Percentiles rank a stretch among this genome's conserved stretches.
These are phyloP conservation scores for Ceraceosorus guamensis DNA, from an alignment of 1,284 basidiomycete species.

Conservation along the genomic window DNA sequence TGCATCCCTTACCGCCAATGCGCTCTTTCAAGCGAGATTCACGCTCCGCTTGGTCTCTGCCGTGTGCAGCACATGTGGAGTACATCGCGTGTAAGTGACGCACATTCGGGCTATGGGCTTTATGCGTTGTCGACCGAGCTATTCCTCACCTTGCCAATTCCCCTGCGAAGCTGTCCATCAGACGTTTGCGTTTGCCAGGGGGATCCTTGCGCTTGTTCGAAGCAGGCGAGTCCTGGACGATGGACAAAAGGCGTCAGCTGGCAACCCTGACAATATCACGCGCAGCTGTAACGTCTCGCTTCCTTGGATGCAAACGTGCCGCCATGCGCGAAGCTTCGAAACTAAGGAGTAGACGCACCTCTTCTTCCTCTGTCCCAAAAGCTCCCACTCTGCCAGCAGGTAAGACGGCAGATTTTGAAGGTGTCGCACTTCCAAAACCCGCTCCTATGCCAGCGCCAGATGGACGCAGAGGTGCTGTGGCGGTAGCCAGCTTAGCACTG, in stretches of 20 bases:
- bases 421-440: too few relatives aligned
- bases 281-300: background rate
- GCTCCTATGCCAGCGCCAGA: too few relatives aligned
- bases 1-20: slow-evolving; percentile 58
- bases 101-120: background rate
- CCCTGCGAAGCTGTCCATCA: slow-evolving; percentile 29
- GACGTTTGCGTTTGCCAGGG: slow-evolving; percentile 19
- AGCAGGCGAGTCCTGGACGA: background rate
- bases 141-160: slow-evolving; percentile 22
- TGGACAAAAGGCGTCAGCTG: background rate
- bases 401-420: too few relatives aligned
- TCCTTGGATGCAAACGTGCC: too few relatives aligned
- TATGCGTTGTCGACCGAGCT: background rate
- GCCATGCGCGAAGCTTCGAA: too few relatives aligned
- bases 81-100: background rate
- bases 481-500: too few relatives aligned
- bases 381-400: too few relatives aligned
- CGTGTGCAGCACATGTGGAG: background rate
- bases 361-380: background rate
- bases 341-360: too few relatives aligned
- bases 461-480: too few relatives aligned
- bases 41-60: slow-evolving; percentile 78
- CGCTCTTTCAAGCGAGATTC: slow-evolving; percentile 69
- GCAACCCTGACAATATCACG: background rate
- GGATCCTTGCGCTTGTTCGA: slow-evolving; percentile 12